phyloP scores from a whole-genome alignment of 2,329 filamentous ascomycete species.

The Plenodomus biglobosus region DNA sequence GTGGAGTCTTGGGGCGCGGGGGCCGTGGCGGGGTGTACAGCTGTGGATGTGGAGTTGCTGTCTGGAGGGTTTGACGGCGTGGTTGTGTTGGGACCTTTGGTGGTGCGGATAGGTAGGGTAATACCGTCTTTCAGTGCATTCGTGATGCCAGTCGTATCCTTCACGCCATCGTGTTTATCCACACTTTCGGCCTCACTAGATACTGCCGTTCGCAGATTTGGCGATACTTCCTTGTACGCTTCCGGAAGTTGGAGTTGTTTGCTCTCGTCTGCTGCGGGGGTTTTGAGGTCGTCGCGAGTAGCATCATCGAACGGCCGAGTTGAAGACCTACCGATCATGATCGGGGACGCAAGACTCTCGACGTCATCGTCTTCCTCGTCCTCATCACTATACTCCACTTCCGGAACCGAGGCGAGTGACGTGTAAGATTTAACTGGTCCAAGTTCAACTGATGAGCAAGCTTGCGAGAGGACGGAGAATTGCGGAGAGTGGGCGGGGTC shows the following conservation, averaged over 20 bases:
- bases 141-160: slow-evolving; percentile 9
- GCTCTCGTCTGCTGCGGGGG: slow-evolving; percentile 14
- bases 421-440: slow-evolving; percentile 27
- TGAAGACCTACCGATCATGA: slow-evolving; percentile 12
- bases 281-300: slow-evolving; percentile 15
- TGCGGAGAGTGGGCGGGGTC: slow-evolving; percentile 25
- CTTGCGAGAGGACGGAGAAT: slow-evolving; percentile 27
- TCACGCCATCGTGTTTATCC: slow-evolving; percentile 18
- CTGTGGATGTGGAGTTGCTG: slow-evolving; percentile 1
- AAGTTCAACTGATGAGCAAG: slow-evolving; percentile 37
- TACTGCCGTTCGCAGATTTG: slow-evolving; percentile 5
- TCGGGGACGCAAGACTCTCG: slow-evolving; percentile 24
- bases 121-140: slow-evolving; percentile 14
- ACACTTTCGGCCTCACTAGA: slow-evolving; percentile 19
- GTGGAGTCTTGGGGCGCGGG: slow-evolving; percentile 7
- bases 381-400: slow-evolving; percentile 24
- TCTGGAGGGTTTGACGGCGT: slow-evolving; percentile 20
- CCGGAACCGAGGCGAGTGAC: slow-evolving; percentile 32
- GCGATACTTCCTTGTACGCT: not conserved
- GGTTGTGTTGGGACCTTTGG: slow-evolving; percentile 6
- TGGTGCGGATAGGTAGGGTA: slow-evolving; percentile 8
- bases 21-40: slow-evolving; percentile 1
- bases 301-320: slow-evolving; percentile 4
- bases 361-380: slow-evolving; percentile 16
- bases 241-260: slow-evolving; percentile 14